Evolutionary conservation across 139 green algal species (phyloP), one percentile per base, ranked within the genome.

Genomic region (Chlorella sp.): DNA sequence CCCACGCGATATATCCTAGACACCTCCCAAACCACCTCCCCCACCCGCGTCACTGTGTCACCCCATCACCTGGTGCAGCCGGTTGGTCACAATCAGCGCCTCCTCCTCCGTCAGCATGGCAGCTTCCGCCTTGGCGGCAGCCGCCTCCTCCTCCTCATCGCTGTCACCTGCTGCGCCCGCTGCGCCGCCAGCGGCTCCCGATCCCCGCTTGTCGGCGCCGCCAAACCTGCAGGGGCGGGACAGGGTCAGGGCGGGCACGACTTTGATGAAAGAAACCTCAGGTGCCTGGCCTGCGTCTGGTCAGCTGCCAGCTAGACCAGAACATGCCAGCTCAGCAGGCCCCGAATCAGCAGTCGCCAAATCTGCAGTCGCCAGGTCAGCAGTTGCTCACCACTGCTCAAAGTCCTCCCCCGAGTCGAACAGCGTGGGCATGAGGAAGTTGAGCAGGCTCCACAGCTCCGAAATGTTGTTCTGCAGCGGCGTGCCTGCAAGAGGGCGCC

Each of bases 381-480:
- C 69, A 21, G 15, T n/a, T 34, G 18, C 88, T 85, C 86, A 97
- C 95, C 96, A 98, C 16, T 90, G 66, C 57, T 96, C 73, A 80
- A 98, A 99, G 79, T 97, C 95, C 0, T 96, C 94, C 34, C 69
- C 89, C n/a, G 85, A 94, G 90, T 92, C 91, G 93, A 99, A 99
- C 1, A 99, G 88, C 16, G 86, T 73, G 16, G 98, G 97, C 94
- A 99, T 94, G 42, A 99, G 88, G 92, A 99, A 99, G 87, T 99
- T 98, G 78, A 99, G 95, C 91, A 99, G 93, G 39, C 91, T 85
- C 97, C 97, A 99, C 57, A 99, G 97, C 94, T 99, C 97, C 22
- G 92, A 66, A 37, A 98, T 60, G 34, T 86, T 94, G 89, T 97
- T 97, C 81, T 97, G 94, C 32, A 97, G 76, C 34, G 95, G 95